phyloP scores from a whole-genome alignment of 768 basidiomycete genomes.

The Hericium alpestre region DNA sequence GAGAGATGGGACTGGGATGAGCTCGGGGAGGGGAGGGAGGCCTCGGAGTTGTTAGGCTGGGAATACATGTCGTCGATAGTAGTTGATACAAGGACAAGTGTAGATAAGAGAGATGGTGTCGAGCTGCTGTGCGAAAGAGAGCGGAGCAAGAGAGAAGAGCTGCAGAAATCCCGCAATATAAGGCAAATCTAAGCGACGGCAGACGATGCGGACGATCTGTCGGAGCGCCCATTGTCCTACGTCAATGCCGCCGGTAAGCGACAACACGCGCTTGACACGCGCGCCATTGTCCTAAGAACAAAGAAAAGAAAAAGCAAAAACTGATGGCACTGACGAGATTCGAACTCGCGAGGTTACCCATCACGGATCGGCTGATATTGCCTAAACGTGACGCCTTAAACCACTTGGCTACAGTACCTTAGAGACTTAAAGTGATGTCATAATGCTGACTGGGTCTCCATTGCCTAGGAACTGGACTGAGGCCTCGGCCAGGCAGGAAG shows the following conservation, averaged over 20 bases:
- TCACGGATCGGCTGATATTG: conserved; percentile 31
- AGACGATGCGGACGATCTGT: no score
- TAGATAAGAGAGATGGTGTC: not conserved
- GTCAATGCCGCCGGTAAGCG: no score
- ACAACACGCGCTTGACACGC: no score
- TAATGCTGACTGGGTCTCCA: no score
- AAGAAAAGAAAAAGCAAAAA: conserved; percentile 3
- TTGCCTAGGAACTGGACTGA: not conserved
- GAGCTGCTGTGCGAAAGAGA: not conserved
- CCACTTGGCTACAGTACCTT: conserved; percentile 50
- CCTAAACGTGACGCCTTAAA: conserved; percentile 52
- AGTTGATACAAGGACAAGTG: not conserved
- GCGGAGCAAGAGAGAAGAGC: not conserved
- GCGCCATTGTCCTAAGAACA: not conserved
- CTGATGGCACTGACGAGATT: conserved; percentile 48
- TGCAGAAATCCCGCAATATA: not conserved
- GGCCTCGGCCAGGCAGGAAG: not conserved
- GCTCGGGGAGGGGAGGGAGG: not conserved
- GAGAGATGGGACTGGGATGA: conserved; percentile 1
- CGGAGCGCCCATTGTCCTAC: no score
- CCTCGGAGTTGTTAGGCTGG: not conserved
- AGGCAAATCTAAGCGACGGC: no score
- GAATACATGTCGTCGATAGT: not conserved
- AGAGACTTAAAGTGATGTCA: not conserved
- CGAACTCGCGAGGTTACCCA: conserved; percentile 52